Percentiles rank a stretch among this genome's conserved stretches.
These are phyloP conservation scores for Penicillium sp. DNA, from an alignment of 2,329 filamentous ascomycete genomes.

Conservation along the genomic window DNA sequence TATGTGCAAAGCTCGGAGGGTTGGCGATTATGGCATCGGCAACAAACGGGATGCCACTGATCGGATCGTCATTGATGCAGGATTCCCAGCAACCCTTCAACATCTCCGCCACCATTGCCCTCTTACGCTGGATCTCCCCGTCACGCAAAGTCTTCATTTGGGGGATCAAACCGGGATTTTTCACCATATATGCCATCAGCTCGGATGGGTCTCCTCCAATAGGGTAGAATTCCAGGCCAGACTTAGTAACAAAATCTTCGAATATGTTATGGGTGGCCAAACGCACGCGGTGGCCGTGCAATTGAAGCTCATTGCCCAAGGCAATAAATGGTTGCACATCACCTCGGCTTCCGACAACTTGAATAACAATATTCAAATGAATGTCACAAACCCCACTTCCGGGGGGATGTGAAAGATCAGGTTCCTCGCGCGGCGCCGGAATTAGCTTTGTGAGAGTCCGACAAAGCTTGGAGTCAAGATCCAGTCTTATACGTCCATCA, in stretches of 20 bases:
- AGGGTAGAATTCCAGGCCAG: slow-evolving; percentile 57
- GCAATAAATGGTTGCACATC: slow-evolving; percentile 62
- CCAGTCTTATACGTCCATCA: slow-evolving; percentile 2
- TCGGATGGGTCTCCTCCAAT: slow-evolving; percentile 59
- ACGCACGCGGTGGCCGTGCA: slow-evolving; percentile 56
- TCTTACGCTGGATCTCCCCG: slow-evolving; percentile 23
- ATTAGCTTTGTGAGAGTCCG: slow-evolving; percentile 1
- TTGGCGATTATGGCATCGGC: slow-evolving; percentile 55
- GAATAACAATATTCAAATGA: slow-evolving; percentile 55
- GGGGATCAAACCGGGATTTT: slow-evolving; percentile 48
- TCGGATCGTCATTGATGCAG: slow-evolving; percentile 27
- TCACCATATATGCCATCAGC: slow-evolving; percentile 53
- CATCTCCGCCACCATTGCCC: slow-evolving; percentile 30
- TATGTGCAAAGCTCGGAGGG: slow-evolving; percentile 50
- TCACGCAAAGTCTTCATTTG: slow-evolving; percentile 35
- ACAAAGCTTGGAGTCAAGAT: slow-evolving; percentile 6
- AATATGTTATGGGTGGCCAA: slow-evolving; percentile 58
- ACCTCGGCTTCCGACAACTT: slow-evolving; percentile 58
- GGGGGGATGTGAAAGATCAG: slow-evolving; percentile 12
- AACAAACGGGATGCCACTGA: slow-evolving; percentile 41
- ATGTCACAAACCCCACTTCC: slow-evolving; percentile 4
- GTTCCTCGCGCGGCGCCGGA: neutral
- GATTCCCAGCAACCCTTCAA: slow-evolving; percentile 34
- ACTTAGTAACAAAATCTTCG: slow-evolving; percentile 53
- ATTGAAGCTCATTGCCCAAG: slow-evolving; percentile 53